Evolutionary conservation across 2,329 filamentous ascomycete species (phyloP), one percentile per base, ranked within the genome.

Genomic region (Falciphora oryzae): DNA sequence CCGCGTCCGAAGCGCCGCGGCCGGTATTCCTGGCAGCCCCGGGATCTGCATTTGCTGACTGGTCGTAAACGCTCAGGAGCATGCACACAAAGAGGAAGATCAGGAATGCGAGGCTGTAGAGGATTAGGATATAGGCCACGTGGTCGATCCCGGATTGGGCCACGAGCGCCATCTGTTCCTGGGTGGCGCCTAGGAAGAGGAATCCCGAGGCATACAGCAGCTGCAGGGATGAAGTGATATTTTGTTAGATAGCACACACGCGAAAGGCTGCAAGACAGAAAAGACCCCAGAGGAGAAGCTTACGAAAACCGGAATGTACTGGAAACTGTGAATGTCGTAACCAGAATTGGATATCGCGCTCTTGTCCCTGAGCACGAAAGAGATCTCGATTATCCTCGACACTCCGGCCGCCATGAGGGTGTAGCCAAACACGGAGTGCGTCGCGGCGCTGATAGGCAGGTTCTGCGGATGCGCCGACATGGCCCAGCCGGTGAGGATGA

Each of bases 141-240:
- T 96, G 92, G 31, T 93, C 93, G 71, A 98, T 88, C 66, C 88
- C 83, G 0, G 91, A 89, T 56, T 85, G 80, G 57, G 86, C 83
- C 6, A 98, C 81, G 1, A 97, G 80, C 28, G 81, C 73, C 91
- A 98, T 97, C 77, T 98, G 95, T 78, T 99, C 93, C 75, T 98
- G 95, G 0, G 93, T 98, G 22, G 95, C 94, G 38, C 92, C 91
- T 93, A 98, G 96, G 79, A 99, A 99, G 57, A 99, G 83, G 78
- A 98, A 97, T 1, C 95, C 95, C 4, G 93, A 90, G 7, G 93
- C 93, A 72, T 91, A 96, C 32, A 99, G 85, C 57, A 98, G 83
- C 93, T 96, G 66, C 14, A 13, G 44, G 61, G 18, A 64, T 29
- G 31, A 35, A 35, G 32, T 10, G 4, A 35, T 11, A 14, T 35